Percentiles rank a stretch among this genome's conserved stretches.
Evolutionary conservation across 1,284 basidiomycete species (phyloP).

Genomic region (Ceratobasidium sp.): DNA sequence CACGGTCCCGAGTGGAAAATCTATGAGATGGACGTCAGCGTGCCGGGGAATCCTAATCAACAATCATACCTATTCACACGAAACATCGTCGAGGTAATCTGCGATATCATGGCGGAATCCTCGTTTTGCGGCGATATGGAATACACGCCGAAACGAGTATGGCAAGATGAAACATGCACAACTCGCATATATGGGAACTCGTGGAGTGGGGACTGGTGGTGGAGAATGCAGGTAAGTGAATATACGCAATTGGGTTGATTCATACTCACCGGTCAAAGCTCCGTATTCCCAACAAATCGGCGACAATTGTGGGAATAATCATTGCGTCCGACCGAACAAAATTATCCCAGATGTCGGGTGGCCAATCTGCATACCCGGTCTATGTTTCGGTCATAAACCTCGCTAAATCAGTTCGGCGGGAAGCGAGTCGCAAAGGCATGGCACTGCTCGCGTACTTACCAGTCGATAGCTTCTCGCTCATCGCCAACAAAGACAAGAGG

Average conservation of each 20-base stretch:
- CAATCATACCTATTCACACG: too few relatives aligned
- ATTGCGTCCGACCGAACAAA: slow-evolving; percentile 13
- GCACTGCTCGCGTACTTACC: slow-evolving; percentile 45
- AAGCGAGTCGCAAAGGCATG: slow-evolving; percentile 16
- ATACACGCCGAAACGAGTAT: too few relatives aligned
- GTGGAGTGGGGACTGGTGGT: slow-evolving; percentile 39
- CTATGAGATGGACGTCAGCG: too few relatives aligned
- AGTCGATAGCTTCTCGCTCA: slow-evolving; percentile 8
- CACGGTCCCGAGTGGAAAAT: too few relatives aligned
- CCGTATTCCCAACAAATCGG: background rate
- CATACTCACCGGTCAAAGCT: background rate
- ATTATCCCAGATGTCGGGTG: slow-evolving; percentile 5
- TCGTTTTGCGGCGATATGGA: too few relatives aligned
- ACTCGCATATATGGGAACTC: slow-evolving; percentile 15
- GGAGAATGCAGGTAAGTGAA: slow-evolving; percentile 28
- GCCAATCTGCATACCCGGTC: slow-evolving; percentile 9
- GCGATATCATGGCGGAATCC: too few relatives aligned
- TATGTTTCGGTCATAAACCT: slow-evolving; percentile 43
- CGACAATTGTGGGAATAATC: background rate
- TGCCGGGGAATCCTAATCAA: too few relatives aligned
- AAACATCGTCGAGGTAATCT: too few relatives aligned
- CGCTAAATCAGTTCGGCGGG: slow-evolving; percentile 33
- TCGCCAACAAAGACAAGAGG: background rate
- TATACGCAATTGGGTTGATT: background rate
- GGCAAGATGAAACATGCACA: too few relatives aligned